These are phyloP conservation scores for Erythrobasidium hasegawianum DNA, from an alignment of 1,284 basidiomycete genomes.

Conservation along the genomic window DNA sequence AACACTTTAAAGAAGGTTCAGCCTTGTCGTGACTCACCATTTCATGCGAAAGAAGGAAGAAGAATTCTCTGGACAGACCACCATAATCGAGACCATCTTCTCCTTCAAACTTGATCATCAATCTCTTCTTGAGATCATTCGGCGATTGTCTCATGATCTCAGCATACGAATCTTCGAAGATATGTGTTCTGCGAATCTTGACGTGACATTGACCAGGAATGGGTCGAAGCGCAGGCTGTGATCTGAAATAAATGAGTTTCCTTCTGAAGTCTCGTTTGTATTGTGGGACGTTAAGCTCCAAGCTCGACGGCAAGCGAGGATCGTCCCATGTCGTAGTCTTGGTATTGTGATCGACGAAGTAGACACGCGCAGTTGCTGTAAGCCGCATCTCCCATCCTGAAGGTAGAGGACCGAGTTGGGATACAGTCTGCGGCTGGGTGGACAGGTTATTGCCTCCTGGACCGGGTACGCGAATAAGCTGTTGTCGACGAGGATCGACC, in stretches of 20 bases:
- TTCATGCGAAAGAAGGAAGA: constrained; percentile 98
- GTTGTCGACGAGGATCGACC: constrained; percentile 91
- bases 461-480: constrained; percentile 78
- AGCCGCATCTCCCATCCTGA: constrained; percentile 98
- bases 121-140: constrained; percentile 89
- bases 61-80: constrained; percentile 97
- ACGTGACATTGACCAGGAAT: constrained; percentile 87
- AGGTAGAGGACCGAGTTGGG: constrained; percentile 88
- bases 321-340: constrained; percentile 97
- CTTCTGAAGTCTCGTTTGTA: constrained; percentile 99
- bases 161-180: constrained; percentile 94
- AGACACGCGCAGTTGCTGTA: constrained; percentile 85
- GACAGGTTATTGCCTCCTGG: constrained; percentile 73
- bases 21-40: constrained; percentile 51
- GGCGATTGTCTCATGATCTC: constrained; percentile 92
- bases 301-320: constrained; percentile 69
- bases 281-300: constrained; percentile 94
- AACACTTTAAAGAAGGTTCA: neutral
- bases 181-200: constrained; percentile 86
- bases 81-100: constrained; percentile 98
- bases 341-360: constrained; percentile 86
- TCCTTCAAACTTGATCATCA: constrained; percentile 94
- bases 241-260: constrained; percentile 98
- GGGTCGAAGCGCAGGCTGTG: constrained; percentile 85
- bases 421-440: constrained; percentile 72